These are phyloP conservation scores for Hyphopichia homilentoma DNA, from an alignment of 805 yeast genomes.

Conservation along the genomic window DNA sequence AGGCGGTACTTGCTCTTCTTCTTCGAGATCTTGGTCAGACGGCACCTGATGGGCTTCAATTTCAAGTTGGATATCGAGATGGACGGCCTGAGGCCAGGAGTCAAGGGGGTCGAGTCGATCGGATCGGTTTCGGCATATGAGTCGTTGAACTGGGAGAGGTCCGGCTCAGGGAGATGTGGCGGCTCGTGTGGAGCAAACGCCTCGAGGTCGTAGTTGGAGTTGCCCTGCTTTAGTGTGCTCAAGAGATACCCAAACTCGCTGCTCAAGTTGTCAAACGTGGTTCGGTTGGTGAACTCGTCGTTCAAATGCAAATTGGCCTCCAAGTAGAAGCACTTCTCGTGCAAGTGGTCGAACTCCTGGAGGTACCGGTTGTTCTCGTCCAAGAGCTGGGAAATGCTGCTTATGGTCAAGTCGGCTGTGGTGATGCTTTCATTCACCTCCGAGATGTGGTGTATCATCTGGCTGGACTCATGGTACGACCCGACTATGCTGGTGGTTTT, in stretches of 20 bases:
- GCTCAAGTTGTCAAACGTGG: slow-evolving; percentile 24
- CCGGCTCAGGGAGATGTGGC: no score
- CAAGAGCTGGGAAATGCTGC: slow-evolving; percentile 19
- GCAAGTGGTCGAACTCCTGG: slow-evolving; percentile 24
- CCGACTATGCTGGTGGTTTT: slow-evolving; percentile 22
- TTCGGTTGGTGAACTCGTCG: slow-evolving; percentile 29
- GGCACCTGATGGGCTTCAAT: slow-evolving; percentile 39
- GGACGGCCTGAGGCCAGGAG: slow-evolving; percentile 10
- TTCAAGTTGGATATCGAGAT: slow-evolving; percentile 33
- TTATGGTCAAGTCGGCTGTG: slow-evolving; percentile 25
- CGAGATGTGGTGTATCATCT: slow-evolving; percentile 18
- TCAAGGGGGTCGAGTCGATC: background rate
- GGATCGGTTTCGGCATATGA: background rate
- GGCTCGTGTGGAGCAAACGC: background rate
- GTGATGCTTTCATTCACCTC: slow-evolving; percentile 18
- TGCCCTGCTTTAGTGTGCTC: slow-evolving; percentile 12
- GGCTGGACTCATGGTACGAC: slow-evolving; percentile 18
- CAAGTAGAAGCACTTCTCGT: slow-evolving; percentile 28
- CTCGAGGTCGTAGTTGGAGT: background rate
- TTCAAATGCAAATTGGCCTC: slow-evolving; percentile 30
- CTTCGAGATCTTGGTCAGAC: slow-evolving; percentile 27
- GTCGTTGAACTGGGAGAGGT: background rate
- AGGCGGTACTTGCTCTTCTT: slow-evolving; percentile 40
- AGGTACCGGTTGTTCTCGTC: slow-evolving; percentile 18
- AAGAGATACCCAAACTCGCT: slow-evolving; percentile 26